Conservation (phyloP, 2,329 filamentous ascomycete species). For the Lachnellula cervina region DNA sequence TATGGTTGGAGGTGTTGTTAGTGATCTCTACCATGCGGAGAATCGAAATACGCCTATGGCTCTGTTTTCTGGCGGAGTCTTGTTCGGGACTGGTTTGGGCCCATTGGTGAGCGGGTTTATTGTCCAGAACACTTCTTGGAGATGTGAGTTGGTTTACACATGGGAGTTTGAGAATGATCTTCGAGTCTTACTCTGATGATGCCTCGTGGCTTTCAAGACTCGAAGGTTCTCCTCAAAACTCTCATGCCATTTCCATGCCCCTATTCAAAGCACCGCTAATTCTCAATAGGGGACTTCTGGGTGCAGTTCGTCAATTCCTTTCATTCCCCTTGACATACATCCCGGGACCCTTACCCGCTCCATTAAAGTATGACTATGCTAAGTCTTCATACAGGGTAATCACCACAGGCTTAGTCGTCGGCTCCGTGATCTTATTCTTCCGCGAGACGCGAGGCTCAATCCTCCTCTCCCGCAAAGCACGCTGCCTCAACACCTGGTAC, state of each 20-base stretch:
- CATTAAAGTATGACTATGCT: too few species aligned
- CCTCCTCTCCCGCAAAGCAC: constrained; percentile 70
- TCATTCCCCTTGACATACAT: too few species aligned
- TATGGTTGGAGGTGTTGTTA: constrained; percentile 88
- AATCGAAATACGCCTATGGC: constrained; percentile 88
- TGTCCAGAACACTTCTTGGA: constrained; percentile 63
- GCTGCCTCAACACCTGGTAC: constrained; percentile 72
- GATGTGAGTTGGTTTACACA: constrained; percentile 39
- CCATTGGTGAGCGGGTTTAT: constrained; percentile 69
- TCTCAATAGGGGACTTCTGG: constrained; percentile 66
- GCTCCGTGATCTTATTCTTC: constrained; percentile 64
- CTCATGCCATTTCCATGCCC: neutral
- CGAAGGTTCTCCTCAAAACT: neutral
- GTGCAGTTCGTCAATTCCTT: constrained; percentile 47
- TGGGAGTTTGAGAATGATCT: neutral
- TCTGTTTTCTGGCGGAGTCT: constrained; percentile 72
- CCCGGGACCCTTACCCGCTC: too few species aligned
- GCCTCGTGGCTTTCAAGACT: neutral
- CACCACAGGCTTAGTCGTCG: constrained; percentile 56
- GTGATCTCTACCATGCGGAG: constrained; percentile 74
- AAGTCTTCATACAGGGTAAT: constrained; percentile 44
- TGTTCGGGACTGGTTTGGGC: constrained; percentile 75
- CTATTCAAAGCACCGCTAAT: neutral
- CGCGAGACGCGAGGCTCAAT: constrained; percentile 80
- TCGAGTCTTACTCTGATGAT: neutral